Base-by-base conservation (phyloP, 2,329 filamentous ascomycete genomes). In the Rhexocercosporidium sp. region DNA sequence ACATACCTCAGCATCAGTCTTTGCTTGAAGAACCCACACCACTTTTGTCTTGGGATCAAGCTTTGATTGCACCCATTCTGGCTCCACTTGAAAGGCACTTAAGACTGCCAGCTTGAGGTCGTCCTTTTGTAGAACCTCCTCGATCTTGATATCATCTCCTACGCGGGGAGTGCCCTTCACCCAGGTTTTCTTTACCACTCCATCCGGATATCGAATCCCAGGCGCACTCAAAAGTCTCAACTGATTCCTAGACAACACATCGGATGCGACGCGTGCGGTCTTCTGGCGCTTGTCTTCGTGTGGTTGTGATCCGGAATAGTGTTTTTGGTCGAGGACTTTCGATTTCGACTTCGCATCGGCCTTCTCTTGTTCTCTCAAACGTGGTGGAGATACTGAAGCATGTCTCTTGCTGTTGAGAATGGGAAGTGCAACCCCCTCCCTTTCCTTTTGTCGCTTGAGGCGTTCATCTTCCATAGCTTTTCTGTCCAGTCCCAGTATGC, bases 391-490 rank as follows among this genome's bases (percentile, higher is more conserved):
- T 1, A 29, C 29, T 11, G 64, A 66, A 20, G 74, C 74, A 49
- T 76, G 76, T 62, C 76, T 68, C 68, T 77, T 77, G 54, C 60
- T 68, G n/a, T 22, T 47, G 9, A 1, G 39, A 31, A 16, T n/a
- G n/a, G 16, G 9, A 53, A 59, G 53, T n/a, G 14, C 25, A 2
- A 27, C 25, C 14, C 65, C 54, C 29, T 53, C 25, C 77, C 94
- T 92, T 51, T 84, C 84, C 46, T 89, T 57, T 20, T 51, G 44
- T 72, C 94, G 86, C 25, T 88, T 89, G 16, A 97, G 84, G 47
- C 95, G 88, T 76, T 96, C 93, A 74, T 89, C 84, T 78, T 97
- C 95, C 93, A 97, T 96, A 62, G 88, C 86, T 78, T 90, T 93
- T 41, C 94, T 87, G 80, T 97, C 86, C 1, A 97, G 56, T 11